These are phyloP conservation scores for Triadica sebifera DNA, from an alignment of 345 rosid species.

Conservation along the genomic window DNA sequence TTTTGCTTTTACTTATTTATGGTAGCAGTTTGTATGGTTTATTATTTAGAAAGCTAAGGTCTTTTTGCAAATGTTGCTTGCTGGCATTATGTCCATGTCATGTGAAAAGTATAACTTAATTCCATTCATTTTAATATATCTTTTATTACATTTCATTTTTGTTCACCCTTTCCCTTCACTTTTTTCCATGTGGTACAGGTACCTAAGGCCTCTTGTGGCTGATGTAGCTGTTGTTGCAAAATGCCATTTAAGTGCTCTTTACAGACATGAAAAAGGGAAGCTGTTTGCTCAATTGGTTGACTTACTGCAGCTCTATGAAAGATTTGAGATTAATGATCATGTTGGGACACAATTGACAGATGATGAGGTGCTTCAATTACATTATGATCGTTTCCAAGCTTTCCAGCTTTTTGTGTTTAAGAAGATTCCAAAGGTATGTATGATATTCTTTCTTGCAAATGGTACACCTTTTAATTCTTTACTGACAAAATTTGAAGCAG, in stretches of 20 bases:
- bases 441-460: constrained; percentile 11
- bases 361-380: constrained; percentile 87
- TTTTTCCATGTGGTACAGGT: constrained; percentile 43
- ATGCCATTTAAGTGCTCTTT: constrained; percentile 87
- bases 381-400: constrained; percentile 80
- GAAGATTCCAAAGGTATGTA: constrained; percentile 83
- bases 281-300: constrained; percentile 95
- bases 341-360: constrained; percentile 90
- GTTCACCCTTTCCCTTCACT: not conserved
- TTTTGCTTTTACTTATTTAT: not conserved
- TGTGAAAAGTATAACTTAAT: constrained; percentile 7
- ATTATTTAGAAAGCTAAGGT: not conserved
- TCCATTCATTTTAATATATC: not conserved
- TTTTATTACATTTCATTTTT: not conserved
- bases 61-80: not conserved
- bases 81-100: not conserved
- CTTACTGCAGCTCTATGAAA: constrained; percentile 91
- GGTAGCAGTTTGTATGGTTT: not conserved
- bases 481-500: not conserved
- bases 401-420: constrained; percentile 90
- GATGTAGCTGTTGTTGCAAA: constrained; percentile 94
- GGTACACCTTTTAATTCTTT: not conserved
- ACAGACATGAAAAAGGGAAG: constrained; percentile 81
- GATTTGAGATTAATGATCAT: constrained; percentile 97
- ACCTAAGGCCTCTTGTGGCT: constrained; percentile 92